Evolutionary conservation across 192 early-diverging fungal species (phyloP).

Genomic region (Podila epigama): DNA sequence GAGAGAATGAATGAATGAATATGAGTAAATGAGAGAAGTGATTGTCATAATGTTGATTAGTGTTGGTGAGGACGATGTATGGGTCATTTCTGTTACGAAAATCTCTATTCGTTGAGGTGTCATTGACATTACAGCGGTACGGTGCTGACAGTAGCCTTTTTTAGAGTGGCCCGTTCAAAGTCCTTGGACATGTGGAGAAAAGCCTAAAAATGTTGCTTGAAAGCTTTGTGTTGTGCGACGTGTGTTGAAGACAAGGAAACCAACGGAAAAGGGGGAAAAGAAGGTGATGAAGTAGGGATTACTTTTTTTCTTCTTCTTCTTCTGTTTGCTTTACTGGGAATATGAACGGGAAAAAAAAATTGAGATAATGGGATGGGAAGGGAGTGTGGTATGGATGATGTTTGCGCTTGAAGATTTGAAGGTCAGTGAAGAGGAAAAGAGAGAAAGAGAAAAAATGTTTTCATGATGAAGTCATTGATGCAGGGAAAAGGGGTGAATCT

Average conservation of each 20-base stretch:
- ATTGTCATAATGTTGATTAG: background rate
- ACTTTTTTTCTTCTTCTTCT: too few species aligned
- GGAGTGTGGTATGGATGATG: too few species aligned
- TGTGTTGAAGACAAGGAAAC: too few species aligned
- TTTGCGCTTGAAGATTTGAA: background rate
- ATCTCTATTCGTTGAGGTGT: background rate
- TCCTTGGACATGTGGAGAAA: constrained; percentile 8
- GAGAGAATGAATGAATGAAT: background rate
- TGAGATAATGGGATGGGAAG: too few species aligned
- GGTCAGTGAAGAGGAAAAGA: background rate
- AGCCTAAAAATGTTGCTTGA: background rate
- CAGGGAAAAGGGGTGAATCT: too few species aligned
- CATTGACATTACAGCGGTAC: constrained; percentile 9
- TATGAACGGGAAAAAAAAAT: too few species aligned
- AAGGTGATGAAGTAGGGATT: too few species aligned
- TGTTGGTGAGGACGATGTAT: background rate
- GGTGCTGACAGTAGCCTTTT: constrained; percentile 23
- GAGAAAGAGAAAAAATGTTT: background rate
- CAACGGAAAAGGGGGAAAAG: too few species aligned
- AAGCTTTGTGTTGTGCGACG: too few species aligned
- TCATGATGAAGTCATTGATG: background rate
- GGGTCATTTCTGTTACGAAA: background rate
- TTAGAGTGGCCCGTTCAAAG: constrained; percentile 17
- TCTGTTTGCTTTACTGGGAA: too few species aligned
- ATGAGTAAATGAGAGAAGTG: background rate